These are phyloP conservation scores for Silybum marianum DNA, from an alignment of 129 eudicot genomes.

Conservation along the genomic window DNA sequence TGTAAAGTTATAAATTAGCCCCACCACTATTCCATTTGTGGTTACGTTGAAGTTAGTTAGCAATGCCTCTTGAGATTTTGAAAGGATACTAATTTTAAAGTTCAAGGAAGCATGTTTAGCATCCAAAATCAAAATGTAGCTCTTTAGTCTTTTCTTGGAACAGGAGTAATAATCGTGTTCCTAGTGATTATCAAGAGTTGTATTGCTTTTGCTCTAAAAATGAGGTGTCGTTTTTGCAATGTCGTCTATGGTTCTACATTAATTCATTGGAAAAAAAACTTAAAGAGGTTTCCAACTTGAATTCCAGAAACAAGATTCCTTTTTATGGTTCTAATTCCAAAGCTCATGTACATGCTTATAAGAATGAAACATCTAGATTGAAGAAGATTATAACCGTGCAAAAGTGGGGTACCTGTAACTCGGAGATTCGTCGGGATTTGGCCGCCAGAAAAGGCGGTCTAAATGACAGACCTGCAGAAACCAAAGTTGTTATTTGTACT, in stretches of 20 bases:
- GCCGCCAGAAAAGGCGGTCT: slow-evolving; percentile 37
- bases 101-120: background rate
- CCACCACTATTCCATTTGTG: background rate
- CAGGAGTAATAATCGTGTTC: background rate
- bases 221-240: background rate
- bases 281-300: background rate
- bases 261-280: background rate
- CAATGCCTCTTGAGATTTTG: slow-evolving; percentile 6
- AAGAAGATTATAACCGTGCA: slow-evolving; percentile 9
- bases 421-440: slow-evolving; percentile 24
- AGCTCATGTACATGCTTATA: background rate
- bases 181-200: background rate
- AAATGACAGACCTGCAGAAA: slow-evolving; percentile 19
- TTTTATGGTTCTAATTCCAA: slow-evolving; percentile 17
- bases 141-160: background rate
- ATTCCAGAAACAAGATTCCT: background rate
- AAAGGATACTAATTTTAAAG: background rate
- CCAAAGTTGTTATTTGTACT: slow-evolving; percentile 1
- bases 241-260: background rate
- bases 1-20: background rate
- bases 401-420: slow-evolving; percentile 12
- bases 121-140: background rate
- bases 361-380: slow-evolving; percentile 19
- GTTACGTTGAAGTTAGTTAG: background rate
- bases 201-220: background rate